Conservation (phyloP, 2,329 filamentous ascomycete genomes). For the Cyphellophora attinorum region DNA sequence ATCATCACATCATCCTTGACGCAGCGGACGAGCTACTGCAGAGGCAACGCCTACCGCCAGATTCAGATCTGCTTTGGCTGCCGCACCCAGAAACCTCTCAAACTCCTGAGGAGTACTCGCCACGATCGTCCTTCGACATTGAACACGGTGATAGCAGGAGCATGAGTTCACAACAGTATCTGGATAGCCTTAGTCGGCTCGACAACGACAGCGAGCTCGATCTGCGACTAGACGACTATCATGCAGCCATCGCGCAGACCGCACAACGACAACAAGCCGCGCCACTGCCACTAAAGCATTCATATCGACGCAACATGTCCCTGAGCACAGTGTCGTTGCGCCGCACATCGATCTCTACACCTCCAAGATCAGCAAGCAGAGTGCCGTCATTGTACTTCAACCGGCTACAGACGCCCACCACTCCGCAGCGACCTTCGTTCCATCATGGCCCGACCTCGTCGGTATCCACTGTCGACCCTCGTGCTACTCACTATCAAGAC, state of each 20-base stretch:
- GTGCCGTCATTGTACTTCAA: conserved; percentile 21
- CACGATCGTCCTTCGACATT: neutral
- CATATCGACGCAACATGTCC: conserved; percentile 63
- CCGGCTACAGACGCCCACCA: conserved; percentile 29
- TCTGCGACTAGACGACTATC: conserved; percentile 61
- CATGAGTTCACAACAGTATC: conserved; percentile 38
- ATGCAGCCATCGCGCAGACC: conserved; percentile 50
- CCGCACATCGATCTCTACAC: conserved; percentile 32
- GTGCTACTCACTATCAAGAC: conserved; percentile 78
- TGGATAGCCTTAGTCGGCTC: conserved; percentile 63
- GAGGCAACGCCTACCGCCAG: conserved; percentile 5
- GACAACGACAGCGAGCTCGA: conserved; percentile 66
- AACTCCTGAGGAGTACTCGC: neutral
- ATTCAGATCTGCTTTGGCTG: neutral
- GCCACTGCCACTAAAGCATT: conserved; percentile 23
- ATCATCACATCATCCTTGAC: conserved; percentile 46
- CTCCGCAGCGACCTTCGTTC: conserved; percentile 5
- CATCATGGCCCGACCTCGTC: conserved; percentile 26
- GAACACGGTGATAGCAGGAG: neutral
- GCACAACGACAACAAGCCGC: conserved; percentile 11
- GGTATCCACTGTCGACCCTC: conserved; percentile 53
- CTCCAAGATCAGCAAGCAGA: conserved; percentile 30
- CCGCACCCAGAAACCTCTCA: neutral
- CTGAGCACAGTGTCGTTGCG: conserved; percentile 57
- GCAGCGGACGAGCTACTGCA: conserved; percentile 50